Evolutionary conservation across 208 protist genomes (phyloP), one percentile per base, ranked within the genome.

Genomic region (Leishmania lainsoni): DNA sequence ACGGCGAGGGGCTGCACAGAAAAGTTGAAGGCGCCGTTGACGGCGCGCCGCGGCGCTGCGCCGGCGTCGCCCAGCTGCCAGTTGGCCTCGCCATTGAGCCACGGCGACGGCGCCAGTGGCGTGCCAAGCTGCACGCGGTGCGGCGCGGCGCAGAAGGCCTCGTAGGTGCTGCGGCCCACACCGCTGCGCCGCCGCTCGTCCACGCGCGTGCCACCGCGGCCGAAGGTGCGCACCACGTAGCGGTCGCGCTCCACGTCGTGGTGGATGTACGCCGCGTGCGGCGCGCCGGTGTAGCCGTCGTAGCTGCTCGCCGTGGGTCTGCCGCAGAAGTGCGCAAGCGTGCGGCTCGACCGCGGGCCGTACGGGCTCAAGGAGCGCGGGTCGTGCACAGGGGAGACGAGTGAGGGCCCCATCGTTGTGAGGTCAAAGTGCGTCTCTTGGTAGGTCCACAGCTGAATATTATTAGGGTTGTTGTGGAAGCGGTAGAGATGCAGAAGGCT

Each of bases 141-240:
- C 54, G 79, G 56, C 26, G 61, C 79, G 14, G 48, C 49, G 39
- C 79, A 82, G 72, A 78, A 82, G 22, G 52, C 39, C 48, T 82
- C 79, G 72, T 82, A 82, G 71, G 56, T 78, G 61, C 79, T 78
- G 49, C 79, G 79, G 58, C 79, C 79, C 45, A 75, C 48, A 16
- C 70, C 70, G 4, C 45, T 39, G 42, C 48, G 70, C 9, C 70
- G 70, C 48, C 70, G 79, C 48, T 78, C 58, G 61, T 82, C 79
- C 49, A 82, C 79, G 29, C 79, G 79, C 58, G 65, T 77, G 61
- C 79, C 72, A 56, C 79, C 79, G 39, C 72, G 79, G 72, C 79
- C 79, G 71, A 82, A 82, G 29, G 72, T 73, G 79, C 79, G 79
- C 79, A 77, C 79, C 58, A 82, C 72, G 79, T 73, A 82, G 79